Percentiles rank a stretch among this genome's conserved stretches.
Evolutionary conservation across 2,329 filamentous ascomycete species (phyloP).

Genomic region (Paraphoma chrysanthemicola): DNA sequence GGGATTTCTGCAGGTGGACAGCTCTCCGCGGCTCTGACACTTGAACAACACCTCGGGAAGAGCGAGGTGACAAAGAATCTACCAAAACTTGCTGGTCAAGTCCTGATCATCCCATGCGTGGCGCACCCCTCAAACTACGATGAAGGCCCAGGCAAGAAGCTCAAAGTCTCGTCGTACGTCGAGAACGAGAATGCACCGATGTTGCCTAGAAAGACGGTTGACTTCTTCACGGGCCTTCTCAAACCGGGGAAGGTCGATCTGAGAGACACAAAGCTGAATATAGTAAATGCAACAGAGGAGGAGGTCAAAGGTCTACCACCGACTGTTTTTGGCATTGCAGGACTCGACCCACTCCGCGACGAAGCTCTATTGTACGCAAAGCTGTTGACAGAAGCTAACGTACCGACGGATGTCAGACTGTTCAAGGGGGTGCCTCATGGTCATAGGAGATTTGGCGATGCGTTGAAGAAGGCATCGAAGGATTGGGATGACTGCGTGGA

Average conservation of each 20-base stretch:
- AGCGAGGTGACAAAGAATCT: conserved; percentile 32
- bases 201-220: conserved; percentile 46
- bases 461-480: conserved; percentile 45
- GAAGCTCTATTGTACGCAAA: conserved; percentile 58
- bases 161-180: conserved; percentile 51
- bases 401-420: conserved; percentile 57
- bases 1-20: conserved; percentile 61
- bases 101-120: conserved; percentile 49
- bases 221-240: conserved; percentile 39
- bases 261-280: conserved; percentile 41
- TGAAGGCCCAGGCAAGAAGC: conserved; percentile 46
- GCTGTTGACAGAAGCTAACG: conserved; percentile 52
- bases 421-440: conserved; percentile 63
- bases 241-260: conserved; percentile 28
- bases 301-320: conserved; percentile 54
- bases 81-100: conserved; percentile 56
- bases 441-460: conserved; percentile 56
- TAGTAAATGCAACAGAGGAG: conserved; percentile 40
- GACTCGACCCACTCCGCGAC: conserved; percentile 58
- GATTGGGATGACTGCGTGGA: conserved; percentile 55
- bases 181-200: conserved; percentile 58
- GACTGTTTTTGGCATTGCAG: conserved; percentile 58
- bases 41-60: conserved; percentile 54
- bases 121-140: conserved; percentile 46
- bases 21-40: conserved; percentile 54